Evolutionary conservation across 2,329 filamentous ascomycete genomes (phyloP).

Genomic region (Fusarium sp.): DNA sequence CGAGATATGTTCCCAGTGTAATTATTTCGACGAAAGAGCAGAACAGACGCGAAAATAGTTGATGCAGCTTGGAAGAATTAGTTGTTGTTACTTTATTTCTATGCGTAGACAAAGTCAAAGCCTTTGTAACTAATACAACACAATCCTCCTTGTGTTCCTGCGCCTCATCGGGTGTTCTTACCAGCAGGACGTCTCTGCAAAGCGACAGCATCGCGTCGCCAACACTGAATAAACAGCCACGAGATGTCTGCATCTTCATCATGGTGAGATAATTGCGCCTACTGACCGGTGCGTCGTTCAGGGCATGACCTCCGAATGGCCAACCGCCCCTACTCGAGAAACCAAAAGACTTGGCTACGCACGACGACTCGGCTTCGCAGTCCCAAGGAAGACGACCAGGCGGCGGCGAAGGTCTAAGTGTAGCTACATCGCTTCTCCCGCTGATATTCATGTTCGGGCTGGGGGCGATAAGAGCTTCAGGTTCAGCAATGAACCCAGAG

Average conservation of each 20-base stretch:
- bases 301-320: neutral
- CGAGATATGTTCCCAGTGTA: neutral
- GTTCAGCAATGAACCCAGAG: neutral
- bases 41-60: neutral
- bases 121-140: neutral
- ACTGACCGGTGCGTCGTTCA: accelerated
- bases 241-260: neutral
- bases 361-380: neutral
- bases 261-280: neutral
- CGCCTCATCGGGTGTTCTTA: neutral
- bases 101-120: accelerated
- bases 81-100: neutral
- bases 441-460: accelerated
- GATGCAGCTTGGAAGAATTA: accelerated
- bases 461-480: neutral
- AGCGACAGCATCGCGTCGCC: neutral
- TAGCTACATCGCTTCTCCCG: neutral
- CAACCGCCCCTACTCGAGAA: neutral
- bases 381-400: accelerated
- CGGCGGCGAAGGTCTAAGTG: accelerated
- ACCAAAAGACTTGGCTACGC: neutral
- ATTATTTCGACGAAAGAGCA: neutral
- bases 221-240: accelerated
- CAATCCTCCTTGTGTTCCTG: neutral
- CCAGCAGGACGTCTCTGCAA: neutral